phyloP scores from a whole-genome alignment of 352 stramenopile species.

The Phytophthora ramorum region DNA sequence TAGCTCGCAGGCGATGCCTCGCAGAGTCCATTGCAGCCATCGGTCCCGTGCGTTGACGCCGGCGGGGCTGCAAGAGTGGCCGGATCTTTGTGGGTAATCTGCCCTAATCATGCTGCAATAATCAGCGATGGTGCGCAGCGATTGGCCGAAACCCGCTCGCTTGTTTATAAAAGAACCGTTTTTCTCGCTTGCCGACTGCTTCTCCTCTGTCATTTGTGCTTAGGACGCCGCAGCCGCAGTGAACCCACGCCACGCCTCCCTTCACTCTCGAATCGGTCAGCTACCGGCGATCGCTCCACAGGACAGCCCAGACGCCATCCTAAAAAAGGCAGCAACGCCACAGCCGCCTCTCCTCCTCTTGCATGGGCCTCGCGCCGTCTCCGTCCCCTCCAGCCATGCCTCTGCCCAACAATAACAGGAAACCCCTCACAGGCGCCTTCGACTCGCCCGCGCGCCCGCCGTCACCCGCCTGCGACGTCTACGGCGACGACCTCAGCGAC shows the following conservation, averaged over 20 bases:
- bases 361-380: conserved; percentile 33
- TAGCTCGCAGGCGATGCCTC: no score
- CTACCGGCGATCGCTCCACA: background rate
- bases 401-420: conserved; percentile 12
- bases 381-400: conserved; percentile 16
- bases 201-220: background rate
- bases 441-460: conserved; percentile 23
- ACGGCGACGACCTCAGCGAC: conserved; percentile 18
- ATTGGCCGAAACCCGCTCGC: conserved; percentile 8
- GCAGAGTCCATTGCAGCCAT: background rate
- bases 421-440: conserved; percentile 7
- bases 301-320: background rate
- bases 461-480: conserved; percentile 24
- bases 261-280: background rate
- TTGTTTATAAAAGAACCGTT: no score
- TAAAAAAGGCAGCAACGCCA: background rate
- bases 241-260: background rate
- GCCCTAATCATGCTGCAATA: conserved; percentile 13
- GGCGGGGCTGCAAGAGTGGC: conserved; percentile 19
- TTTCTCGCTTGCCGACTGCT: conserved; percentile 17
- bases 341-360: background rate
- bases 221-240: background rate
- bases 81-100: conserved; percentile 21
- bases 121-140: conserved; percentile 3
- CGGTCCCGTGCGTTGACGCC: background rate